A percentile compares a stretch with the other conserved stretches of the same genome.
Conservation (phyloP, 83 land plant species). For the Thuja plicata region DNA sequence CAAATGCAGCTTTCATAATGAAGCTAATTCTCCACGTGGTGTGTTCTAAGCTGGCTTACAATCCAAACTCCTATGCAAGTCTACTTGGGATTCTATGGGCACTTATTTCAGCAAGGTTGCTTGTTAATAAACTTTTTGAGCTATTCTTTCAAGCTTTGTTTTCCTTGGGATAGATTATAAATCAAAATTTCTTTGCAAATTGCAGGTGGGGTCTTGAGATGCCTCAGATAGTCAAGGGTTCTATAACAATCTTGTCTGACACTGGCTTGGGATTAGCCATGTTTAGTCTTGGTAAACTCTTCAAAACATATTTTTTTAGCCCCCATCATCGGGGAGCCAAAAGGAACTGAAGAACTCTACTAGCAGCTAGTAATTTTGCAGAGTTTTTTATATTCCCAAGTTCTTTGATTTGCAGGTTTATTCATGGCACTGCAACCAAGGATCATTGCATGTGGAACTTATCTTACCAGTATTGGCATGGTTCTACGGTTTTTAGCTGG, state of each 20-base stretch:
- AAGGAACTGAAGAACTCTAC: neutral
- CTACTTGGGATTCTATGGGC: slow-evolving; percentile 81
- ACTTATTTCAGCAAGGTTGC: slow-evolving; percentile 71
- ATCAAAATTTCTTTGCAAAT: neutral
- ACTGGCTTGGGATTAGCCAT: neutral
- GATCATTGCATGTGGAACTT: slow-evolving; percentile 43
- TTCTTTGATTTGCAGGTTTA: slow-evolving; percentile 27
- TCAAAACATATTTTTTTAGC: neutral
- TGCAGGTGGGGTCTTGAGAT: neutral
- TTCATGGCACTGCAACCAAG: slow-evolving; percentile 61
- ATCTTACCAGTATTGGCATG: slow-evolving; percentile 39
- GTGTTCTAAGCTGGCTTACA: slow-evolving; percentile 63
- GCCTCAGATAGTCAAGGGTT: slow-evolving; percentile 7
- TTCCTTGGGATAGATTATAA: neutral
- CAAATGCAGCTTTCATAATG: slow-evolving; percentile 39
- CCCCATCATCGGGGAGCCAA: neutral
- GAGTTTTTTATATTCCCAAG: neutral
- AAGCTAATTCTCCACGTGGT: slow-evolving; percentile 51
- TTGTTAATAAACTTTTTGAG: neutral
- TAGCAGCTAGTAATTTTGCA: neutral
- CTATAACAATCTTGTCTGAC: slow-evolving; percentile 4
- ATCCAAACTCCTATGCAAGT: slow-evolving; percentile 88
- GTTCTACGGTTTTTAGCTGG: slow-evolving; percentile 49
- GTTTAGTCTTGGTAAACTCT: neutral
- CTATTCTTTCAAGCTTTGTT: neutral